Conservation (phyloP, 2,329 filamentous ascomycete genomes). For the Exophiala alcalophila region DNA sequence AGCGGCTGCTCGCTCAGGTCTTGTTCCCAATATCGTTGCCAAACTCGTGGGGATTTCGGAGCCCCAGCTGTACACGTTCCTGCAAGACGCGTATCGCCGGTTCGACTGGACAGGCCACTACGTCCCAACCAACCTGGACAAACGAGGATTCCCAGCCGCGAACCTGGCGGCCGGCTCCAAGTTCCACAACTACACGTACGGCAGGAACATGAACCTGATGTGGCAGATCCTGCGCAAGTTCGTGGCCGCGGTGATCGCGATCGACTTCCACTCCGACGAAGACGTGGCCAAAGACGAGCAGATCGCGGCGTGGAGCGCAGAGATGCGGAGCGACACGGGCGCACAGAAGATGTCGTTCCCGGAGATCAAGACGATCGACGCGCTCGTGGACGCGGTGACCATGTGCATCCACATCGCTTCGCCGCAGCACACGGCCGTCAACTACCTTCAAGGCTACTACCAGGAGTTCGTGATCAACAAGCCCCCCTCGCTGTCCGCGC, state of each 20-base stretch:
- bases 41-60: slow-evolving; percentile 44
- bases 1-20: slow-evolving; percentile 44
- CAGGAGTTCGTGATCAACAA: slow-evolving; percentile 49
- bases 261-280: slow-evolving; percentile 36
- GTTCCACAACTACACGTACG: slow-evolving; percentile 52
- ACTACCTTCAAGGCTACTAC: slow-evolving; percentile 54
- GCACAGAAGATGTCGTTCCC: slow-evolving; percentile 46
- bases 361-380: slow-evolving; percentile 41
- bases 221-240: slow-evolving; percentile 47
- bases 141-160: slow-evolving; percentile 43
- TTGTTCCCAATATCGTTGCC: slow-evolving; percentile 48
- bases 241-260: slow-evolving; percentile 40
- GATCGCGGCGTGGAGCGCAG: slow-evolving; percentile 43
- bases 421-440: slow-evolving; percentile 51
- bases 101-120: slow-evolving; percentile 48
- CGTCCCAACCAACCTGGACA: slow-evolving; percentile 46
- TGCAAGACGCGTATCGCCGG: slow-evolving; percentile 42
- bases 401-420: slow-evolving; percentile 55
- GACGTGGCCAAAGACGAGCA: slow-evolving; percentile 34
- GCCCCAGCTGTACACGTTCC: slow-evolving; percentile 39
- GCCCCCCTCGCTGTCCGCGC: slow-evolving; percentile 15
- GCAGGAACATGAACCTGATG: slow-evolving; percentile 45
- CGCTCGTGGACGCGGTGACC: slow-evolving; percentile 47
- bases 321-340: slow-evolving; percentile 37
- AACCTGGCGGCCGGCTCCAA: slow-evolving; percentile 30